Conservation (phyloP, 2,329 filamentous ascomycete genomes). For the Microdochium trichocladiopsis region DNA sequence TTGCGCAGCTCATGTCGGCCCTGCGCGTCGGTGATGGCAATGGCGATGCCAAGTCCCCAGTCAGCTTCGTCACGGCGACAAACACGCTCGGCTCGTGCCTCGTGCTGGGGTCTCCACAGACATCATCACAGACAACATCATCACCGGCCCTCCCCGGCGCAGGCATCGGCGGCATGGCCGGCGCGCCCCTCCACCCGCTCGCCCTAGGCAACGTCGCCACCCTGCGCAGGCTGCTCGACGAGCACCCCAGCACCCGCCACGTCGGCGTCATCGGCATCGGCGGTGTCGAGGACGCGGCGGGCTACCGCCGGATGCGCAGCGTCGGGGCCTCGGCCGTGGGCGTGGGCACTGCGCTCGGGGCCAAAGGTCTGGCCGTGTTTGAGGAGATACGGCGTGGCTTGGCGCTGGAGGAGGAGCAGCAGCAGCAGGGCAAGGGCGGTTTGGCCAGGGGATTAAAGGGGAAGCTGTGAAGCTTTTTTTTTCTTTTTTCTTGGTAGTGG, state of each 20-base stretch:
- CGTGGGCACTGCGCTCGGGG: conserved; percentile 62
- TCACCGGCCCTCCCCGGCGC: conserved; percentile 40
- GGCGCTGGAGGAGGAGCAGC: conserved; percentile 5
- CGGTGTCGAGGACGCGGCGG: conserved; percentile 58
- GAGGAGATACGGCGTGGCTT: conserved; percentile 39
- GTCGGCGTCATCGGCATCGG: conserved; percentile 65
- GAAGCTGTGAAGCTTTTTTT: too few relatives aligned
- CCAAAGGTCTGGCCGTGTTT: conserved; percentile 57
- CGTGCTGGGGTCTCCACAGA: conserved; percentile 41
- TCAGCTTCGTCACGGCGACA: conserved; percentile 66
- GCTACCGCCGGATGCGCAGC: conserved; percentile 57
- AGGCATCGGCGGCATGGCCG: conserved; percentile 66
- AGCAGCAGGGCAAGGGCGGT: too few relatives aligned
- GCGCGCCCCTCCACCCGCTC: conserved; percentile 64
- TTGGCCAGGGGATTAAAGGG: too few relatives aligned
- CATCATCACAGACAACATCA: conserved; percentile 6
- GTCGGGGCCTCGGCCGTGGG: conserved; percentile 63
- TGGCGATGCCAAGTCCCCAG: conserved; percentile 17
- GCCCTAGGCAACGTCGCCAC: conserved; percentile 70
- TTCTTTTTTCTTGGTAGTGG: too few relatives aligned
- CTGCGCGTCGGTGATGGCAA: conserved; percentile 27
- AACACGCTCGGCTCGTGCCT: conserved; percentile 69
- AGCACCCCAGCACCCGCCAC: conserved; percentile 34
- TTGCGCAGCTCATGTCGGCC: conserved; percentile 44
- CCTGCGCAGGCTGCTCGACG: conserved; percentile 53